Base-by-base conservation (phyloP, 225 moss, liverwort and hornwort genomes). In the Straminergon stramineum region DNA sequence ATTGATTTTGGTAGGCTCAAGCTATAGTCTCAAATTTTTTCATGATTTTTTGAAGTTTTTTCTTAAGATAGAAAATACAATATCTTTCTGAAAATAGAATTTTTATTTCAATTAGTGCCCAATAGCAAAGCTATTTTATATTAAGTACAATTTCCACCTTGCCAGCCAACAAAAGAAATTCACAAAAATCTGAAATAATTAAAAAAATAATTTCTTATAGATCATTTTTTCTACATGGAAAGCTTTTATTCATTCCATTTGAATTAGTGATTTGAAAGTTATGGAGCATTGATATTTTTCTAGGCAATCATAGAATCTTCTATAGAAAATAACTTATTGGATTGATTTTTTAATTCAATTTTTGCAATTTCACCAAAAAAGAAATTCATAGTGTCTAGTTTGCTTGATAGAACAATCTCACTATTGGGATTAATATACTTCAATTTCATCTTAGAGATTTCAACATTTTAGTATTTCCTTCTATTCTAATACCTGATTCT, bases 151-250 rank as follows among this genome's bases (percentile, higher is more conserved):
- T n/a, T 68, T 22, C 22, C 6, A n/a, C 7, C 13, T n/a, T 2
- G 0, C 2, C 3, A 22, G 0, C 1, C 2, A 68, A 21, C 12
- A 22, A 22, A 68, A 68, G 0, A n/a, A 67, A 35, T 19, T 6
- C 6, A 35, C 9, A 67, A 67, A 13, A 37, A 21, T 11, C 9
- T 20, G 11, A 67, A 35, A 67, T 35, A 10, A n/a, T n/a, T n/a
- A n/a, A n/a, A n/a, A n/a, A n/a, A n/a, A n/a, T n/a, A n/a, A n/a
- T n/a, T 48, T 23, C 13, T 13, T 13, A 13, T 13, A 39, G 0
- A 69, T 4, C 0, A 23, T 20, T 7, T 69, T 23, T 69, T n/a
- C 13, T 22, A 12, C 1, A 69, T n/a, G 2, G 2, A 13, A n/a
- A n/a, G 4, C 7, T 69, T 69, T 69, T 0, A n/a, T 69, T n/a